A percentile compares a stretch with the other conserved stretches of the same genome.
Conservation (phyloP, 805 yeast genomes). For the Hanseniaspora lachancei region DNA sequence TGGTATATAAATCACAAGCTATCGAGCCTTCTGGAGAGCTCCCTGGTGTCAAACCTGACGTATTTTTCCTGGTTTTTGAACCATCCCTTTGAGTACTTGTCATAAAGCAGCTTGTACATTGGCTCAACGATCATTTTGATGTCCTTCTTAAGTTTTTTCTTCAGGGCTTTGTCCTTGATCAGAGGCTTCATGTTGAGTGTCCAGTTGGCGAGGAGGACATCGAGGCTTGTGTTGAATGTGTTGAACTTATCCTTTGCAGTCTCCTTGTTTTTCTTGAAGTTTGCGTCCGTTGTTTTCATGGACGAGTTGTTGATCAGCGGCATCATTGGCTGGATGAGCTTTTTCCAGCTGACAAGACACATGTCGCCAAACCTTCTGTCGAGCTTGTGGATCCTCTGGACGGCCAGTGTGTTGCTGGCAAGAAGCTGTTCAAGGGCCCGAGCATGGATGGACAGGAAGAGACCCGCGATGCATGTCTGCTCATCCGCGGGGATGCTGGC, state of each 20-base stretch:
- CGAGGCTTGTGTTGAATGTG: conserved; percentile 72
- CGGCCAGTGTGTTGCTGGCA: conserved; percentile 35
- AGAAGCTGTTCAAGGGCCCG: conserved; percentile 63
- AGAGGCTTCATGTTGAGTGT: conserved; percentile 32
- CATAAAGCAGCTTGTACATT: conserved; percentile 72
- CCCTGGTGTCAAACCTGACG: conserved; percentile 26
- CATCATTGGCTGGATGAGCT: conserved; percentile 44
- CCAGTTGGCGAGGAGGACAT: conserved; percentile 55
- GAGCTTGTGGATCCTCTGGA: conserved; percentile 50
- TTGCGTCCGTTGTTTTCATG: conserved; percentile 45
- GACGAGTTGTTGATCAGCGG: conserved; percentile 27
- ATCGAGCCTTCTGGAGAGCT: conserved; percentile 22
- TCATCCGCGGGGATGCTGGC: conserved; percentile 17
- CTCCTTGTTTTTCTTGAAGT: conserved; percentile 63
- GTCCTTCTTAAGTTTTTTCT: conserved; percentile 53
- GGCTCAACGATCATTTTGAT: conserved; percentile 62
- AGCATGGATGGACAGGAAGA: conserved; percentile 55
- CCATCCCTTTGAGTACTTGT: conserved; percentile 34
- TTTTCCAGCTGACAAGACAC: conserved; percentile 69
- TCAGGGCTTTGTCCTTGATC: conserved; percentile 55
- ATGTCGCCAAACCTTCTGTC: conserved; percentile 60
- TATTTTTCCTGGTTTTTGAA: conserved; percentile 29
- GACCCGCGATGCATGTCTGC: conserved; percentile 41
- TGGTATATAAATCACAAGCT: conserved; percentile 17
- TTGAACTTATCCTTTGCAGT: conserved; percentile 71